Conservation (phyloP, 257 asterid genomes). For the Salvia hispanica region DNA sequence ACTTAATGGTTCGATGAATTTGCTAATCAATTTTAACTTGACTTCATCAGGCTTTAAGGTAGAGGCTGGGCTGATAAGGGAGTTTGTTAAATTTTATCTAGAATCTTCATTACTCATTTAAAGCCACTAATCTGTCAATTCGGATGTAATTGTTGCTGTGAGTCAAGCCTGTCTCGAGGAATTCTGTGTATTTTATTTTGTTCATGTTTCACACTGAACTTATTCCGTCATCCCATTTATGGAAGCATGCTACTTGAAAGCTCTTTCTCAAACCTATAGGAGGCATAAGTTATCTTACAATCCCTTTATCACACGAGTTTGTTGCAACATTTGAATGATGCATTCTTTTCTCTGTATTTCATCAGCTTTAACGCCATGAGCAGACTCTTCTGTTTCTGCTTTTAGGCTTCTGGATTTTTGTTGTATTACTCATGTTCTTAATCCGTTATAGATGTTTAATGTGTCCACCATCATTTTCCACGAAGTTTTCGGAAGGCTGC, state of each 20-base stretch:
- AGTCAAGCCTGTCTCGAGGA: slow-evolving; percentile 14
- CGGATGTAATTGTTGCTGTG: slow-evolving; percentile 9
- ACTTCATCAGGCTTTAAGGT: slow-evolving; percentile 24
- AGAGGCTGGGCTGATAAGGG: slow-evolving; percentile 19
- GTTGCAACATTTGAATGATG: neutral
- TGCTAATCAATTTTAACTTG: neutral
- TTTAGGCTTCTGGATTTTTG: neutral
- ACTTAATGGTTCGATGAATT: neutral
- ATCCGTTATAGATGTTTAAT: neutral
- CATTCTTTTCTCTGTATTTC: neutral
- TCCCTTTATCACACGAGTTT: neutral
- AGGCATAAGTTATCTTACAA: neutral
- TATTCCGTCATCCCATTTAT: slow-evolving; percentile 15
- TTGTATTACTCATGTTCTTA: slow-evolving; percentile 14
- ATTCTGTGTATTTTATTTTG: slow-evolving; percentile 18
- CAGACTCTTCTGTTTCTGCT: slow-evolving; percentile 27
- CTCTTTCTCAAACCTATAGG: slow-evolving; percentile 15
- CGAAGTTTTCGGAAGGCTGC: neutral
- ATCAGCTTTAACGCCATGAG: neutral
- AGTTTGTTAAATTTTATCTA: slow-evolving; percentile 17
- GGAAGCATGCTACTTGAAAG: slow-evolving; percentile 13
- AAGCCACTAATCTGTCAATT: slow-evolving; percentile 9
- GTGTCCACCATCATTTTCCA: neutral
- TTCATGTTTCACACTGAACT: slow-evolving; percentile 12
- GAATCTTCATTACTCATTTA: slow-evolving; percentile 20